A percentile compares a stretch with the other conserved stretches of the same genome.
Evolutionary conservation across 2,329 filamentous ascomycete genomes (phyloP).

Genomic region (Talaromyces sp.): DNA sequence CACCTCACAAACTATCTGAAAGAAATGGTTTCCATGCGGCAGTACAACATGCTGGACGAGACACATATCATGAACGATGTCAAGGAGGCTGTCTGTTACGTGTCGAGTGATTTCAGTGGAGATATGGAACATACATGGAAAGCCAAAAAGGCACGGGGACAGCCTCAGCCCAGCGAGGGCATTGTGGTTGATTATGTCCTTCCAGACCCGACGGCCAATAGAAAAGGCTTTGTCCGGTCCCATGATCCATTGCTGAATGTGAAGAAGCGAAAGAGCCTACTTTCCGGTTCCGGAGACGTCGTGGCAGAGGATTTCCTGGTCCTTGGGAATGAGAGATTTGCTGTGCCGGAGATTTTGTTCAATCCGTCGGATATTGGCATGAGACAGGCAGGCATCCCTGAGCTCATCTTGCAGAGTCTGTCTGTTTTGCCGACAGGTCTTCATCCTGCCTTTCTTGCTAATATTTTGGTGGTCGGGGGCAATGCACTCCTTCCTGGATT

Average conservation of each 20-base stretch:
- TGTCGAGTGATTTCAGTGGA: constrained; percentile 66
- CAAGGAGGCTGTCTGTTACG: constrained; percentile 83
- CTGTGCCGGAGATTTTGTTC: constrained; percentile 85
- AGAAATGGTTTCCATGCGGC: constrained; percentile 78
- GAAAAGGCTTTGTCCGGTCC: constrained; percentile 66
- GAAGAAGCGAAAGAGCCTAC: constrained; percentile 42
- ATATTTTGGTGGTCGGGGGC: constrained; percentile 83
- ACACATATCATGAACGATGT: constrained; percentile 91
- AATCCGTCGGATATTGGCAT: constrained; percentile 79
- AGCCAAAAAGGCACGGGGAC: constrained; percentile 49
- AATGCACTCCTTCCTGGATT: constrained; percentile 77
- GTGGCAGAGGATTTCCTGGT: constrained; percentile 73
- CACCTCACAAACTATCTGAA: constrained; percentile 89
- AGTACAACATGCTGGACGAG: constrained; percentile 95
- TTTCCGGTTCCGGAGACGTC: constrained; percentile 41
- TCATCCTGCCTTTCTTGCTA: constrained; percentile 77
- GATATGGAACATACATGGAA: constrained; percentile 86
- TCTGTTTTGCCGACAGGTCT: constrained; percentile 70
- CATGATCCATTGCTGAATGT: constrained; percentile 65
- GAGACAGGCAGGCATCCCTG: constrained; percentile 72
- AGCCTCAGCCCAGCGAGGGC: constrained; percentile 22
- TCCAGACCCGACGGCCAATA: constrained; percentile 64
- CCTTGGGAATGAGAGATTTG: constrained; percentile 85
- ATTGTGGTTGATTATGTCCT: constrained; percentile 88
- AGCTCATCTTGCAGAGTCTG: constrained; percentile 75